Evolutionary conservation across 805 yeast genomes (phyloP).

Genomic region (Brettanomyces naardenensis): DNA sequence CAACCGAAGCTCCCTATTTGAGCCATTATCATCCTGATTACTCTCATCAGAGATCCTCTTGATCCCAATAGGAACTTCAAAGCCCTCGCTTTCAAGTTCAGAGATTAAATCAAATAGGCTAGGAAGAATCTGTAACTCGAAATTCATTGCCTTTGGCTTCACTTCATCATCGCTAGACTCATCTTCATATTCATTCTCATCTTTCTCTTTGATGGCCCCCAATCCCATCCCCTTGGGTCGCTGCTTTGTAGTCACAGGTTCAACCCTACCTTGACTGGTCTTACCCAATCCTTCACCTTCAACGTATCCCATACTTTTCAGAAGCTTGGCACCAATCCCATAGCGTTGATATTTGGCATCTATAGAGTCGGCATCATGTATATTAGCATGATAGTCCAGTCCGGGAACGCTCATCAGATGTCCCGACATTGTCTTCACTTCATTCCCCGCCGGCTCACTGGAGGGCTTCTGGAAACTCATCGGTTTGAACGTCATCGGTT

Average conservation of each 20-base stretch:
- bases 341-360: constrained; percentile 28
- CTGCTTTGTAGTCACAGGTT: constrained; percentile 68
- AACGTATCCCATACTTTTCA: constrained; percentile 81
- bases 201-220: constrained; percentile 38
- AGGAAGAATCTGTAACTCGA: constrained; percentile 14
- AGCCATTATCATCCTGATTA: constrained; percentile 1
- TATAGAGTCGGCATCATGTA: too few relatives aligned
- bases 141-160: constrained; percentile 6
- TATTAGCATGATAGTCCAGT: too few relatives aligned
- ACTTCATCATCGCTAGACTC: constrained; percentile 16
- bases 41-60: constrained; percentile 28
- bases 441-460: too few relatives aligned
- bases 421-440: too few relatives aligned
- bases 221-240: constrained; percentile 68
- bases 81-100: constrained; percentile 27
- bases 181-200: constrained; percentile 11
- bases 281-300: constrained; percentile 83
- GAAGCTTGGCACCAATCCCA: constrained; percentile 78
- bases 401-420: too few relatives aligned
- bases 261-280: constrained; percentile 60
- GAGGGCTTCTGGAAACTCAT: too few relatives aligned
- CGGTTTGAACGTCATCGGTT: too few relatives aligned
- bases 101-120: constrained; percentile 31
- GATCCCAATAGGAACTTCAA: constrained; percentile 28
- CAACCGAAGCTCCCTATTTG: constrained; percentile 13